Evolutionary conservation across 768 basidiomycete species (phyloP), one percentile per base, ranked within the genome.

Genomic region (Boletus patriciae): DNA sequence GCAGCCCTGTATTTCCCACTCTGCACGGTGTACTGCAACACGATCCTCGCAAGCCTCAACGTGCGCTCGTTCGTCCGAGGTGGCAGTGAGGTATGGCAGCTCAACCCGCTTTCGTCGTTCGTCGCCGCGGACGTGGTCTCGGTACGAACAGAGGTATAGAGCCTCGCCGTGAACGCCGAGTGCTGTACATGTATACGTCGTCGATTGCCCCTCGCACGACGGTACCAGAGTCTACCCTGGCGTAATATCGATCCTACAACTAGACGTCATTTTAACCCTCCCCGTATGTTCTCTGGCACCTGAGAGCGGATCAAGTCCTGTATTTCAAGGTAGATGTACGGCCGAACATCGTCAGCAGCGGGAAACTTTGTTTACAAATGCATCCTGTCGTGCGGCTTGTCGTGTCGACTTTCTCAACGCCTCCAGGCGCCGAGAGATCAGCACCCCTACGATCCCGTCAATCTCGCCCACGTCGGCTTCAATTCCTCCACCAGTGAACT

Each of bases 401-500:
- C n/a, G n/a, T n/a, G n/a, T n/a, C n/a, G n/a, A n/a, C n/a, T n/a
- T n/a, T n/a, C 86, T 92, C 73, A 86, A 82, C 68, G 78, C 83
- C 54, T 81, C 31, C 10, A 92, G 90, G 65, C 83, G 88, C 13
- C 85, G 83, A 15, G 94, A 96, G 74, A 98, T 99, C 78, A 94
- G 92, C 70, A 95, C 94, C 0, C 97, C 0, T 98, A 96, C 71
- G 97, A 99, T 74, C 97, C 97, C 33, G 96, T 98, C 38, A 96
- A 98, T 77, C 88, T 99, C 67, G 98, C 97, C 3, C 97, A 99
- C 70, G 97, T 99, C 70, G 96, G 96, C 57, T 98, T 98, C 85
- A 98, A 99, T 74, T 92, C 92, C 7, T 96, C 93, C 54, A 98
- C 96, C 0, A 97, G 97, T 56, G 96, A 99, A 75, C 98, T 95